Conservation (phyloP, 1,284 basidiomycete genomes). For the Sporisorium exsertum region DNA sequence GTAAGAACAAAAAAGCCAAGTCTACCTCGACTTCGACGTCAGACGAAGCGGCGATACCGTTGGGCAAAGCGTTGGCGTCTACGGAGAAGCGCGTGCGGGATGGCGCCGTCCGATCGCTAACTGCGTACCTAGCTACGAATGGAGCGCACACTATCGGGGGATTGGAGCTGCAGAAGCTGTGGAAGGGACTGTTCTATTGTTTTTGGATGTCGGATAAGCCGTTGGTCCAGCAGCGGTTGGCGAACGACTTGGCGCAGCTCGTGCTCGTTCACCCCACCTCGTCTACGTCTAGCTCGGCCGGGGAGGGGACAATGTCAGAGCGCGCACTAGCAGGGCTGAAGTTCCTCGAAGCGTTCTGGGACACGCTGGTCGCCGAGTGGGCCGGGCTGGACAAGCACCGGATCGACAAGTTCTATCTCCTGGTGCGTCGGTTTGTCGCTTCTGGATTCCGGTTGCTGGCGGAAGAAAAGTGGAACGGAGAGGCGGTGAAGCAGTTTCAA, state of each 20-base stretch:
- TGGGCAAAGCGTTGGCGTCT: slow-evolving; percentile 60
- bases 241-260: slow-evolving; percentile 84
- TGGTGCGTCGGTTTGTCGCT: slow-evolving; percentile 87
- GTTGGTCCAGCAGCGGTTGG: slow-evolving; percentile 90
- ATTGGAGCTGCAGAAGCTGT: slow-evolving; percentile 87
- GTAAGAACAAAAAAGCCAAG: slow-evolving; percentile 21
- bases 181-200: slow-evolving; percentile 97
- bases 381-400: slow-evolving; percentile 84
- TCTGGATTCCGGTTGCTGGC: slow-evolving; percentile 84
- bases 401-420: slow-evolving; percentile 92
- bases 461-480: slow-evolving; percentile 77
- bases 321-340: slow-evolving; percentile 75
- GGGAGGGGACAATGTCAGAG: background rate
- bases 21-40: background rate
- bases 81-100: slow-evolving; percentile 78
- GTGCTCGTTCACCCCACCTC: slow-evolving; percentile 48
- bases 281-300: background rate
- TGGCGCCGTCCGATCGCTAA: slow-evolving; percentile 83
- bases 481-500: slow-evolving; percentile 44
- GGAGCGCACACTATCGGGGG: slow-evolving; percentile 72
- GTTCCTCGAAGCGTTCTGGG: slow-evolving; percentile 92
- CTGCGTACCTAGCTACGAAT: slow-evolving; percentile 73
- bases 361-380: slow-evolving; percentile 89
- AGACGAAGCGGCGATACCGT: slow-evolving; percentile 43
- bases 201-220: slow-evolving; percentile 99